A percentile compares a stretch with the other conserved stretches of the same genome.
Evolutionary conservation across 352 stramenopile genomes (phyloP).

Genomic region (Bremia lactucae): DNA sequence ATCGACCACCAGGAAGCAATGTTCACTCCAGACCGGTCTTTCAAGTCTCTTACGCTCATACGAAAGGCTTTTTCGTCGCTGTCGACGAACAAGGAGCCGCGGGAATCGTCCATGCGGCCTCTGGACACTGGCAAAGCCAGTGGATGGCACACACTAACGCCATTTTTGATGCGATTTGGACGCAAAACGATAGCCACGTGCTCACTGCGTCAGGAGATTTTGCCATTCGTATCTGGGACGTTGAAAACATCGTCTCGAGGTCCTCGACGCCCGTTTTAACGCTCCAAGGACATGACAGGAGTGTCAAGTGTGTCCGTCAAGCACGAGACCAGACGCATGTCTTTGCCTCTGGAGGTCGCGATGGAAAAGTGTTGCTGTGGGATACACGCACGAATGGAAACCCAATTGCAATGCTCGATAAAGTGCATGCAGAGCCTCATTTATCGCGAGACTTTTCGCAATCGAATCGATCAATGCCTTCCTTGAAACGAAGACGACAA

Average conservation of each 20-base stretch:
- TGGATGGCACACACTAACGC: conserved; percentile 58
- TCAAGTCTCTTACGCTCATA: conserved; percentile 36
- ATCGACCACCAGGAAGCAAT: conserved; percentile 4
- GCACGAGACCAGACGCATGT: conserved; percentile 18
- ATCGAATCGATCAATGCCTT: conserved; percentile 18
- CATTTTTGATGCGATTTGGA: conserved; percentile 62
- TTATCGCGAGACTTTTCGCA: conserved; percentile 2
- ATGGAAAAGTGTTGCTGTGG: conserved; percentile 57
- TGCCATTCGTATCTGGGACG: conserved; percentile 43
- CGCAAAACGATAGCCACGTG: conserved; percentile 32
- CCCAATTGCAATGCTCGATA: conserved; percentile 20
- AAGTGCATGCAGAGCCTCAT: conserved; percentile 25
- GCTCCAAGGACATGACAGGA: conserved; percentile 48
- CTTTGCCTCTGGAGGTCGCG: conserved; percentile 47
- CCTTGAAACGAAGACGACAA: conserved; percentile 18
- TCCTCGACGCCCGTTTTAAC: conserved; percentile 15
- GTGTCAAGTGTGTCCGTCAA: conserved; percentile 68
- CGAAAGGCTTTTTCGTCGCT: conserved; percentile 22
- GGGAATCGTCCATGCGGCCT: conserved; percentile 24
- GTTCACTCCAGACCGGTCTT: conserved; percentile 30
- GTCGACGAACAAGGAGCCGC: conserved; percentile 52
- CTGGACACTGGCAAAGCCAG: conserved; percentile 16
- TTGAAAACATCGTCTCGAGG: conserved; percentile 19
- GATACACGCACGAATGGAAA: conserved; percentile 27
- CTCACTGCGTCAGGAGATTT: conserved; percentile 51